Evolutionary conservation across 768 basidiomycete species (phyloP), one percentile per base, ranked within the genome.

Genomic region (Dictyophora rubrovolvata): DNA sequence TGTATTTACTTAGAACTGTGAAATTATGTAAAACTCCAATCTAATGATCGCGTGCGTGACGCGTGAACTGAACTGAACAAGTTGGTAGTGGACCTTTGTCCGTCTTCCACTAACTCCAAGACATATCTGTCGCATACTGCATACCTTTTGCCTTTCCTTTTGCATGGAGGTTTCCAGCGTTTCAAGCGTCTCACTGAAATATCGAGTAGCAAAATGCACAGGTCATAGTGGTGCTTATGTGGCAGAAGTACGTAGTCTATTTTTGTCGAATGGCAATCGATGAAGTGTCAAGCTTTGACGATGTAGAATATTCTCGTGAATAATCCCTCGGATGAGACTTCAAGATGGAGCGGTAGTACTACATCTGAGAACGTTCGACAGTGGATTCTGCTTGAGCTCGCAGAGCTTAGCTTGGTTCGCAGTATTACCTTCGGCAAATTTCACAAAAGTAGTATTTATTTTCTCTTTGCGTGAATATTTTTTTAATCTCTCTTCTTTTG

Each of bases 371-470:
- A 75, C 63, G 69, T 74, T 49, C 80, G 79, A 59, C 86, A 89
- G 65, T 91, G 87, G 86, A 78, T 91, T 17, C 69, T 86, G 11
- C 73, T 90, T 54, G 78, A 79, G 35, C 72, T 90, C 3, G 81
- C 89, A 48, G 71, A 73, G 3, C 69, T 81, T 35, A 74, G 77
- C 23, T 72, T 90, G 62, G 77, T 91, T 65, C 52, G 82, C 67
- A 81, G 73, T 56, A 81, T 90, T 63, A 89, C 83, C 11, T 90
- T 91, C 70, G 88, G 89, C 65, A 91, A 91, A 72, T 72, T 66
- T 55, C 60, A 70, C 53, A 74, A 71, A 63, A 62, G 74, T 74
- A 48, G 70, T 60, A 33, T 37, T 37, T 48, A 34, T 14, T 28
- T 52, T 1, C 48, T 37, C 47, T 36, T 61, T 60, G 50, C 14